Evolutionary conservation across 108 stramenopile species (phyloP), one percentile per base, ranked within the genome.

Genomic region (Stephanodiscus minutulus): DNA sequence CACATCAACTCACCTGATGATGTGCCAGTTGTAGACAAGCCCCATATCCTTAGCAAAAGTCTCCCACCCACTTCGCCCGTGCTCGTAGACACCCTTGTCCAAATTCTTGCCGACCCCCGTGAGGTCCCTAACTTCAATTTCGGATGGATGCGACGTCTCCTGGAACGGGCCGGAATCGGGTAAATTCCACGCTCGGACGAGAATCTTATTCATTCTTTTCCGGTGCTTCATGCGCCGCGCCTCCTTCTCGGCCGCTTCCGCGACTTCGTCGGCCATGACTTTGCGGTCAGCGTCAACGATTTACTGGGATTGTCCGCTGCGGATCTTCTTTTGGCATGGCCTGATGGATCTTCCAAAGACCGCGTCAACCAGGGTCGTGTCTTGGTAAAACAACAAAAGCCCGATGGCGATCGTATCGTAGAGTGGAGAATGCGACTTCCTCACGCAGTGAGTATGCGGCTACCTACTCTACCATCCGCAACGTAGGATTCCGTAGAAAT

Each of bases 11-110:
- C 79, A 93, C 92, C 87, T 82, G 53, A 68, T 66, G 48, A 91
- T 84, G 46, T 89, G 87, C 53, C 83, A 71, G 76, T 88, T 88
- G 73, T 94, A 94, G 17, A 94, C 88, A 44, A 83, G 79, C 35
- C 93, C 93, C 58, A 94, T 68, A 81, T 94, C 93, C 56, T 59
- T 76, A 36, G 88, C 88, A 81, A 91, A 94, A 49, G 82, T 64
- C 70, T 91, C 90, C 93, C 93, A 94, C 36, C 89, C 90, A 68
- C 81, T 83, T 18, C 83, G 64, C 15, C 92, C 90, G 57, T 83
- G 75, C 52, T 79, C 67, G 64, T 94, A 94, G 2, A 39, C 69
- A 13, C 81, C 83, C 48, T 79, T 73, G 66, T 94, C 93, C 12
- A 94, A 35, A 61, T 90, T 89, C 59, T 87, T 74, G 52, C 93